These are phyloP conservation scores for Babesia ovis DNA, from an alignment of 169 alveolate species.

Conservation along the genomic window DNA sequence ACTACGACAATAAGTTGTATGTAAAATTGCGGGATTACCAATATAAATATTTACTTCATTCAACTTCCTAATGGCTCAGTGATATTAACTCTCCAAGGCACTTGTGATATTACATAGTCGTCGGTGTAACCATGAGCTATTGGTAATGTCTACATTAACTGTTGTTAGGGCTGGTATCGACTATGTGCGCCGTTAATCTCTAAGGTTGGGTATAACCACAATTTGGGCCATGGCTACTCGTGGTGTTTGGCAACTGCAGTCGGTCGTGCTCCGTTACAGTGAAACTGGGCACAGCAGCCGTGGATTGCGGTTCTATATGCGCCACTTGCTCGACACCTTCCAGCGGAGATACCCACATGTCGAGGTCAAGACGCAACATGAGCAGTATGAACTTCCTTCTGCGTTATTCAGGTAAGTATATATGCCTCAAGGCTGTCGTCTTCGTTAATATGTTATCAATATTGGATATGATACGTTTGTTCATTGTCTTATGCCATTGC, in stretches of 20 bases:
- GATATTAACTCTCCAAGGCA: not conserved
- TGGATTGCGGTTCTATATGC: constrained; percentile 73
- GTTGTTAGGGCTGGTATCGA: too few relatives aligned
- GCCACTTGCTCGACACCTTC: constrained; percentile 72
- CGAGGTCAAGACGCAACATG: constrained; percentile 75
- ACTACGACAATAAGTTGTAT: too few relatives aligned
- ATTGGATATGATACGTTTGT: not conserved
- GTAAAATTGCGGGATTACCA: too few relatives aligned
- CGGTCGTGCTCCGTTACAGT: constrained; percentile 70
- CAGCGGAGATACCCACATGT: constrained; percentile 71
- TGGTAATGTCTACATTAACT: too few relatives aligned
- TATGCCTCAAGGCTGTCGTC: not conserved
- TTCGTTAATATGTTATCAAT: not conserved
- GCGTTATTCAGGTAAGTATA: constrained; percentile 70
- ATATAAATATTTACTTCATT: too few relatives aligned
- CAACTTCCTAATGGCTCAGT: too few relatives aligned
- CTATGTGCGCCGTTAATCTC: too few relatives aligned
- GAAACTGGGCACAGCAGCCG: constrained; percentile 82
- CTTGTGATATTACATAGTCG: too few relatives aligned
- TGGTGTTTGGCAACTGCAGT: constrained; percentile 79
- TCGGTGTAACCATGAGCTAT: too few relatives aligned
- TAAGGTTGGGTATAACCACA: too few relatives aligned
- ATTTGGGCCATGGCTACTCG: constrained; percentile 67
- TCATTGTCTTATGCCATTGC: not conserved
- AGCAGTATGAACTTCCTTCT: constrained; percentile 79